A percentile compares a stretch with the other conserved stretches of the same genome.
Evolutionary conservation across 2,329 filamentous ascomycete species (phyloP).

Genomic region (Ceratocystis albifundus): DNA sequence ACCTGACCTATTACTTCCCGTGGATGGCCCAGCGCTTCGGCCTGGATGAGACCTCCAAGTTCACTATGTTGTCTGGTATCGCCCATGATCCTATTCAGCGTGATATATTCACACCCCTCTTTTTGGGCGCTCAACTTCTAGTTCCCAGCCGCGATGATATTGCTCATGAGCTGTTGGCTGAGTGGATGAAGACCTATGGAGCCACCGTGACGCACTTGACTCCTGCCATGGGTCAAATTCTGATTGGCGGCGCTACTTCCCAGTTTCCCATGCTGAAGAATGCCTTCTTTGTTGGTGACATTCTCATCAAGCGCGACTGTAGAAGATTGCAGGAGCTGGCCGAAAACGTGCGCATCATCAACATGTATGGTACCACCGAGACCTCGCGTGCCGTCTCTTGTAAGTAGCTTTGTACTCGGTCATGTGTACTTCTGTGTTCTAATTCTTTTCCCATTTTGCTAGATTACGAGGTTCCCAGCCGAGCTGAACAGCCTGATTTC

Average conservation of each 20-base stretch:
- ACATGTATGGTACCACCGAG: slow-evolving; percentile 85
- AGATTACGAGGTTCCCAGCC: slow-evolving; percentile 61
- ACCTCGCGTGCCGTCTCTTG: slow-evolving; percentile 68
- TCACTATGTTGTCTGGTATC: slow-evolving; percentile 77
- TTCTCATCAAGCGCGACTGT: slow-evolving; percentile 77
- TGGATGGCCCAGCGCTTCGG: slow-evolving; percentile 87
- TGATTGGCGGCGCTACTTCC: slow-evolving; percentile 71
- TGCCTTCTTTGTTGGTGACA: slow-evolving; percentile 85
- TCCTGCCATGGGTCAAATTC: slow-evolving; percentile 90
- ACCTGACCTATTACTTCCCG: slow-evolving; percentile 71
- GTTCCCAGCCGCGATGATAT: slow-evolving; percentile 76
- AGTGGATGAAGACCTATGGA: slow-evolving; percentile 71
- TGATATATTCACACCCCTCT: slow-evolving; percentile 84
- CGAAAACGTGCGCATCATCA: slow-evolving; percentile 62
- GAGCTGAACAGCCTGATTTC: slow-evolving; percentile 45
- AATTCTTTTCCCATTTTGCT: background rate
- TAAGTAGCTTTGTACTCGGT: background rate
- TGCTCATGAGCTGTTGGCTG: slow-evolving; percentile 68
- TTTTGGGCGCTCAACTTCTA: slow-evolving; percentile 67
- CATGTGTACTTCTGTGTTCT: background rate
- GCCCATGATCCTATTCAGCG: slow-evolving; percentile 49
- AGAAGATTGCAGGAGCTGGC: slow-evolving; percentile 63
- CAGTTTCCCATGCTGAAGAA: slow-evolving; percentile 65
- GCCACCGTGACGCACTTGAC: slow-evolving; percentile 81
- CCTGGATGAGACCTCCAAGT: slow-evolving; percentile 58